Evolutionary conservation across 345 rosid genomes (phyloP).

Genomic region (Eucalyptus brandiana): DNA sequence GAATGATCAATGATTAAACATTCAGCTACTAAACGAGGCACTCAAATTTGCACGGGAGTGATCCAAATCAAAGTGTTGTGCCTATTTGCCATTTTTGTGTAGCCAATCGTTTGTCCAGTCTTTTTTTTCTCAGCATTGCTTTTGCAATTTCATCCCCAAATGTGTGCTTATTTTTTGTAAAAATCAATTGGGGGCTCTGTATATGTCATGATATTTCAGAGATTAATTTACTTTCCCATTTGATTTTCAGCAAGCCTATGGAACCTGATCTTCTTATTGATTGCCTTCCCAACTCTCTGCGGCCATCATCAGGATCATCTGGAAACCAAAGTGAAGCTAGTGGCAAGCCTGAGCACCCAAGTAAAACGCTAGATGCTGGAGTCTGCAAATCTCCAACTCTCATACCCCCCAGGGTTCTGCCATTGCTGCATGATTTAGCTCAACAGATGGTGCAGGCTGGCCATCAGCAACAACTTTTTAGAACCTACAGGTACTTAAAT

Average conservation of each 20-base stretch:
- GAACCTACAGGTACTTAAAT: slow-evolving; percentile 48
- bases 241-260: slow-evolving; percentile 71
- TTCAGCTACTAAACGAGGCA: not conserved
- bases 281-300: slow-evolving; percentile 69
- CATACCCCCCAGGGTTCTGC: slow-evolving; percentile 80
- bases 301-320: slow-evolving; percentile 36
- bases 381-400: slow-evolving; percentile 67
- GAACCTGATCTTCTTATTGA: slow-evolving; percentile 85
- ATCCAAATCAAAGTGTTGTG: not conserved
- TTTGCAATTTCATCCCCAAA: not conserved
- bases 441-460: slow-evolving; percentile 86
- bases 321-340: slow-evolving; percentile 22
- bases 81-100: not conserved
- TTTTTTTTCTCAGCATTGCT: not conserved
- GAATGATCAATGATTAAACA: not conserved
- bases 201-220: not conserved
- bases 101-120: not conserved
- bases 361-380: slow-evolving; percentile 44
- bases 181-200: not conserved
- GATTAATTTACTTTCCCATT: not conserved
- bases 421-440: slow-evolving; percentile 70
- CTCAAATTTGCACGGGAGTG: not conserved
- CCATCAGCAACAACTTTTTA: slow-evolving; percentile 82
- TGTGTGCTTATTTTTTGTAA: not conserved
- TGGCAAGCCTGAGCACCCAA: slow-evolving; percentile 32